Conservation (phyloP, 1,284 basidiomycete species). For the Polyporus tsugae region DNA sequence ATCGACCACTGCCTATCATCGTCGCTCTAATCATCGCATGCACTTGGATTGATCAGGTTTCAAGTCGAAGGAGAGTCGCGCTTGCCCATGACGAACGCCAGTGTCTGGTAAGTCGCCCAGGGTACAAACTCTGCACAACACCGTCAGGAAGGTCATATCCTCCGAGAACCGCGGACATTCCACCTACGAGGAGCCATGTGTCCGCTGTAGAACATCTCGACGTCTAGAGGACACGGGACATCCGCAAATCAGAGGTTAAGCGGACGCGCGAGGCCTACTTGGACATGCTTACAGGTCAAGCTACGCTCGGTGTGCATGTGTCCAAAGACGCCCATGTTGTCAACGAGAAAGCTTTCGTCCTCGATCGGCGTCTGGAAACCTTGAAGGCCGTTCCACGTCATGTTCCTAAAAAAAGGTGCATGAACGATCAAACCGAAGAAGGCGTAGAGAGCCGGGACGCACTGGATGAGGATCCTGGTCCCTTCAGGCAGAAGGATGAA, state of each 20-base stretch:
- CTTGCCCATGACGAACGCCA: neutral
- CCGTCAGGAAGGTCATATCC: neutral
- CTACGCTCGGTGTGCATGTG: conserved; percentile 47
- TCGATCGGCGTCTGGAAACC: conserved; percentile 52
- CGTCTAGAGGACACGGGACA: neutral
- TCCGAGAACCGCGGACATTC: neutral
- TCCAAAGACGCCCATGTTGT: conserved; percentile 47
- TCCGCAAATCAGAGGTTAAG: neutral
- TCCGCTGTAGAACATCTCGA: conserved; percentile 4
- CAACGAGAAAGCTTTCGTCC: conserved; percentile 44
- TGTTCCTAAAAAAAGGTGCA: conserved; percentile 38
- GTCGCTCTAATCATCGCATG: neutral
- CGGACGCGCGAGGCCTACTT: neutral
- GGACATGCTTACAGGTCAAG: conserved; percentile 32
- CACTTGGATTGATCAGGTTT: neutral
- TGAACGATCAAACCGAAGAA: neutral
- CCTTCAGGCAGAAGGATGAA: conserved; percentile 64
- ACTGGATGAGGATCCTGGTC: conserved; percentile 66
- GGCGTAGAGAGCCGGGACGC: conserved; percentile 25
- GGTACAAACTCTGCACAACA: neutral
- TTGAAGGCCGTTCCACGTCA: conserved; percentile 50
- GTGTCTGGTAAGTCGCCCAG: neutral
- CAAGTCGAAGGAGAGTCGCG: neutral
- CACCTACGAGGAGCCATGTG: neutral
- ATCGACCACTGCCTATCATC: neutral